phyloP scores from a whole-genome alignment of 148 eudicot genomes.

The Rhododendron williamsianum region DNA sequence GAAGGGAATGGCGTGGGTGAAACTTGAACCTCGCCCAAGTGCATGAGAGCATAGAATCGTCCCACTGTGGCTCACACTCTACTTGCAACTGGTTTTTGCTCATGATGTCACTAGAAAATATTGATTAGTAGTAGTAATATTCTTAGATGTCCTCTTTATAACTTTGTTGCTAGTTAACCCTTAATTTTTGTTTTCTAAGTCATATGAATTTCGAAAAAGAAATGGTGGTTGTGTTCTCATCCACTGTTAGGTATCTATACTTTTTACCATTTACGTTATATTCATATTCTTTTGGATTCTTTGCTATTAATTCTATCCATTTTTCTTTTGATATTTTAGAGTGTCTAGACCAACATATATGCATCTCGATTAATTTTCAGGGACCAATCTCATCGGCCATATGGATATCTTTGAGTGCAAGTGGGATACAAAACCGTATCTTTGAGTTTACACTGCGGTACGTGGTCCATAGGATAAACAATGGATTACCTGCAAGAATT shows the following conservation, averaged over 20 bases:
- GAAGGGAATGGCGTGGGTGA: not conserved
- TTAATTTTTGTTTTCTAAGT: too few species aligned
- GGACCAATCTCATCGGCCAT: not conserved
- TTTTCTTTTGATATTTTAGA: not conserved
- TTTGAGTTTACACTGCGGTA: not conserved
- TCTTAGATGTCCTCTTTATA: not conserved
- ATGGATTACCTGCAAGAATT: not conserved
- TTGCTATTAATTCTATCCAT: not conserved
- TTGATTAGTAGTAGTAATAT: not conserved
- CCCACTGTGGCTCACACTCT: not conserved
- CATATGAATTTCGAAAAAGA: not conserved
- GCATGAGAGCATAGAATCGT: not conserved
- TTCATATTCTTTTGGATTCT: not conserved
- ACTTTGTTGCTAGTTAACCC: not conserved
- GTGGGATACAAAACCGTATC: not conserved
- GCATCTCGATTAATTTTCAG: not conserved
- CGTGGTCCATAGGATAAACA: not conserved
- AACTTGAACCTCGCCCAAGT: not conserved
- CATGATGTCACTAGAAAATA: not conserved
- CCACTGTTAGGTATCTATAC: not conserved
- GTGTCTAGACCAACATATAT: not conserved
- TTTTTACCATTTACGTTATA: too few species aligned
- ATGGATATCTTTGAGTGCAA: not conserved
- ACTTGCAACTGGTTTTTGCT: not conserved
- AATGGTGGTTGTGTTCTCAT: not conserved